Evolutionary conservation across 768 basidiomycete species (phyloP).

Genomic region (Phlebiopsis gigantea): DNA sequence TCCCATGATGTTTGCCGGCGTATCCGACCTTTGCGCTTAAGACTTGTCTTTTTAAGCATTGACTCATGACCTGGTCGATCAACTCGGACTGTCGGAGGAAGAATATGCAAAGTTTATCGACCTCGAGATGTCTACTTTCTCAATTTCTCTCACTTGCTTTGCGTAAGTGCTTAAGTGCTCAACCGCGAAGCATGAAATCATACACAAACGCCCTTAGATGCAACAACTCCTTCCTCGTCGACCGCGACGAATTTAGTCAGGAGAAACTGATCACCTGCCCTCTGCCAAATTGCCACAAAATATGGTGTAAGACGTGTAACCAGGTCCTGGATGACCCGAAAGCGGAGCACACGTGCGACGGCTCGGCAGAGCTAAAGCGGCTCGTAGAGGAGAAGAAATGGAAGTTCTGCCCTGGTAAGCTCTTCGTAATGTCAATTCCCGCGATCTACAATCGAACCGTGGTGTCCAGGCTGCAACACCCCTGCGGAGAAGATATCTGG

Average conservation of each 20-base stretch:
- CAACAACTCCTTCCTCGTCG: constrained; percentile 41
- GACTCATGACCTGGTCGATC: constrained; percentile 33
- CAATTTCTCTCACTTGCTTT: constrained; percentile 43
- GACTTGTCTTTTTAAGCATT: constrained; percentile 29
- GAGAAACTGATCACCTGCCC: constrained; percentile 44
- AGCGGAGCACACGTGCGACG: constrained; percentile 53
- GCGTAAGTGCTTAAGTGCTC: constrained; percentile 30
- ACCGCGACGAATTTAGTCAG: constrained; percentile 39
- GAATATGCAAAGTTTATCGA: constrained; percentile 38
- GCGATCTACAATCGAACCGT: no score
- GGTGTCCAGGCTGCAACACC: constrained; percentile 38
- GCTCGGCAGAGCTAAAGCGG: constrained; percentile 46
- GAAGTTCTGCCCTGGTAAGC: constrained; percentile 59
- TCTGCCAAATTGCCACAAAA: constrained; percentile 38
- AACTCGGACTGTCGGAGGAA: constrained; percentile 40
- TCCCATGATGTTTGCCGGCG: not conserved
- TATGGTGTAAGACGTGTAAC: constrained; percentile 61
- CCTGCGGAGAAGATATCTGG: constrained; percentile 46
- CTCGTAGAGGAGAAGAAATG: constrained; percentile 50
- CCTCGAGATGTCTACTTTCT: constrained; percentile 34
- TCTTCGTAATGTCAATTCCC: no score
- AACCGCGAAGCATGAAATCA: not conserved
- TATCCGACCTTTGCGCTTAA: no score
- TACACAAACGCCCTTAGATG: constrained; percentile 34
- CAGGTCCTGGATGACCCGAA: constrained; percentile 32